A percentile compares a stretch with the other conserved stretches of the same genome.
These are phyloP conservation scores for Globisporangium acanthophoron DNA, from an alignment of 352 stramenopile species.

Conservation along the genomic window DNA sequence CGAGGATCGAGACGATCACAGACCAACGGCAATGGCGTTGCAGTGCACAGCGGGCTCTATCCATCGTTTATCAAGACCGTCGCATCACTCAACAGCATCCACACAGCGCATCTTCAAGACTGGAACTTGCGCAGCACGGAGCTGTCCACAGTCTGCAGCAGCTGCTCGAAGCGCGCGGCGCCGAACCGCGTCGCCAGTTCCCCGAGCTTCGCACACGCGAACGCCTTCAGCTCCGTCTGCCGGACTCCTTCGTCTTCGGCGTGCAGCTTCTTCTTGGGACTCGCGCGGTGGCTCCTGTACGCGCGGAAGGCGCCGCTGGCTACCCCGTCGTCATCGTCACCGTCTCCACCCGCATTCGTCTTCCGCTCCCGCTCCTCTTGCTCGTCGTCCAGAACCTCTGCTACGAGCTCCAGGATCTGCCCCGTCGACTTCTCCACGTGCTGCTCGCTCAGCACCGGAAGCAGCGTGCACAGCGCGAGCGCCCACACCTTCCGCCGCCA, in stretches of 20 bases:
- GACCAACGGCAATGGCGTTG: too few species aligned
- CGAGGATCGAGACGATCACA: too few species aligned
- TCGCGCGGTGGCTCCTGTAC: constrained; percentile 33
- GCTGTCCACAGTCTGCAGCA: constrained; percentile 53
- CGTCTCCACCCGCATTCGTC: neutral
- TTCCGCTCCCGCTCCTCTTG: constrained; percentile 20
- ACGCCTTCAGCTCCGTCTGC: constrained; percentile 35
- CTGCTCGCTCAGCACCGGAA: constrained; percentile 31
- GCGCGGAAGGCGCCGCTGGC: constrained; percentile 28
- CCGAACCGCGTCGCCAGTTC: constrained; percentile 38
- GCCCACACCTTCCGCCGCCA: constrained; percentile 65
- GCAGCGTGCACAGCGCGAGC: constrained; percentile 36
- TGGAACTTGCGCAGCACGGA: constrained; percentile 56
- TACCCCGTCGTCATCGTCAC: neutral
- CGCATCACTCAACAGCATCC: neutral
- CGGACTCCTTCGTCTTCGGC: constrained; percentile 35
- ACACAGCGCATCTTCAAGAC: neutral
- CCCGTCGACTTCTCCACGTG: constrained; percentile 50
- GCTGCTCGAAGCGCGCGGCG: constrained; percentile 31
- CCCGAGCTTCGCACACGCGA: constrained; percentile 34
- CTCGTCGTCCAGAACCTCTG: constrained; percentile 70
- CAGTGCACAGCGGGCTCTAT: too few species aligned
- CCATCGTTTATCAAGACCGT: too few species aligned
- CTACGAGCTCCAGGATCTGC: constrained; percentile 58
- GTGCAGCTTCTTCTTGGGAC: constrained; percentile 15